A percentile compares a stretch with the other conserved stretches of the same genome.
Evolutionary conservation across 371 early-diverging fungal genomes (phyloP).

Genomic region (Mucor circinelloides): DNA sequence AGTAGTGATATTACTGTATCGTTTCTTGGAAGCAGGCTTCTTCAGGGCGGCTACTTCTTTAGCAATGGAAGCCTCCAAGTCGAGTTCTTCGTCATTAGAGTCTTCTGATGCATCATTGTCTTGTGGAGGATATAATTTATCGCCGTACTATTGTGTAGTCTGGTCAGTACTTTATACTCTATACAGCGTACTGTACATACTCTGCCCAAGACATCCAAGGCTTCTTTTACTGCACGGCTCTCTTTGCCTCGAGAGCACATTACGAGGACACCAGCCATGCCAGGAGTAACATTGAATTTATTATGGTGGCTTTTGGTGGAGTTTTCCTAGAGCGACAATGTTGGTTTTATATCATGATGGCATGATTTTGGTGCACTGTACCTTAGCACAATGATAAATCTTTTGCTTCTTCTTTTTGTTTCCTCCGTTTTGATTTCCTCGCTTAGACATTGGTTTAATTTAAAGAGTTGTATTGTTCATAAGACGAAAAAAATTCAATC

Average conservation of each 20-base stretch:
- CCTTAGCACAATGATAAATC: slow-evolving; percentile 27
- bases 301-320: slow-evolving; percentile 5
- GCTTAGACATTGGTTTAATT: slow-evolving; percentile 24
- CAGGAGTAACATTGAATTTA: slow-evolving; percentile 35
- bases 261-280: slow-evolving; percentile 67
- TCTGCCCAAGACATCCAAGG: slow-evolving; percentile 59
- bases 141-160: slow-evolving; percentile 47
- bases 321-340: neutral
- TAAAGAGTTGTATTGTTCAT: neutral
- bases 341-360: neutral
- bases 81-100: slow-evolving; percentile 47
- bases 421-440: slow-evolving; percentile 19
- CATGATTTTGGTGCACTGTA: neutral
- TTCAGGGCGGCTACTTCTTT: slow-evolving; percentile 68
- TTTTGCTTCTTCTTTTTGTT: slow-evolving; percentile 47
- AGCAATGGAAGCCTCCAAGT: slow-evolving; percentile 68
- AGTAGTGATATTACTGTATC: slow-evolving; percentile 57
- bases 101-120: slow-evolving; percentile 22
- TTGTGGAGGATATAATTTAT: slow-evolving; percentile 51
- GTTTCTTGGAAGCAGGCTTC: slow-evolving; percentile 40
- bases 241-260: slow-evolving; percentile 67
- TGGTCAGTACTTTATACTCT: neutral
- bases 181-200: slow-evolving; percentile 26
- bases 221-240: slow-evolving; percentile 56
- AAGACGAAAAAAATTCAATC: neutral